These are phyloP conservation scores for Claviceps sp. DNA, from an alignment of 2,329 filamentous ascomycete species.

Conservation along the genomic window DNA sequence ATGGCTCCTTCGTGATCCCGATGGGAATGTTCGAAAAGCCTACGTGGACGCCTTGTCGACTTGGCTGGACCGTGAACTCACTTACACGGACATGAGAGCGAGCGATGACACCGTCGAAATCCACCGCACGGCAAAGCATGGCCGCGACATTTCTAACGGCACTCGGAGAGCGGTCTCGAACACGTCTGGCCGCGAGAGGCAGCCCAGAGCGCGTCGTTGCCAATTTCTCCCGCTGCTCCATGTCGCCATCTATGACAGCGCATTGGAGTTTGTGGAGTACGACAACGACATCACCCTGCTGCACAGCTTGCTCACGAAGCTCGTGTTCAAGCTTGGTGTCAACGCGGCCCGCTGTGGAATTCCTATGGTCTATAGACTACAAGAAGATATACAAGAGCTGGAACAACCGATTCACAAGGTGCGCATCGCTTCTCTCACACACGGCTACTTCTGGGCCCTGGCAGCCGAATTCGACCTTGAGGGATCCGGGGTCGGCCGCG, in stretches of 20 bases:
- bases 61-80: slow-evolving; percentile 77
- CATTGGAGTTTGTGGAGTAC: slow-evolving; percentile 56
- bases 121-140: slow-evolving; percentile 29
- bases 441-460: slow-evolving; percentile 78
- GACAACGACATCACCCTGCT: slow-evolving; percentile 65
- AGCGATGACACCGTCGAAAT: slow-evolving; percentile 39
- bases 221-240: slow-evolving; percentile 74
- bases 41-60: slow-evolving; percentile 74
- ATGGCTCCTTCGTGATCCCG: slow-evolving; percentile 73
- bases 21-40: slow-evolving; percentile 65
- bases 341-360: slow-evolving; percentile 68
- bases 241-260: slow-evolving; percentile 79
- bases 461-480: slow-evolving; percentile 68
- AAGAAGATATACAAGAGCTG: slow-evolving; percentile 64
- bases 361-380: slow-evolving; percentile 78
- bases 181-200: slow-evolving; percentile 48
- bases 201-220: slow-evolving; percentile 36
- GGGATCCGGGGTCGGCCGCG: slow-evolving; percentile 50
- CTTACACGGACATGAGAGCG: slow-evolving; percentile 48
- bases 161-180: slow-evolving; percentile 56
- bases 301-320: slow-evolving; percentile 60
- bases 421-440: slow-evolving; percentile 68
- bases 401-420: slow-evolving; percentile 59
- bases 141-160: slow-evolving; percentile 25
- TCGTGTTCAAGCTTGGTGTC: slow-evolving; percentile 67